Percentiles rank a stretch among this genome's conserved stretches.
These are phyloP conservation scores for Stellera chamaejasme DNA, from an alignment of 345 rosid species.

Conservation along the genomic window DNA sequence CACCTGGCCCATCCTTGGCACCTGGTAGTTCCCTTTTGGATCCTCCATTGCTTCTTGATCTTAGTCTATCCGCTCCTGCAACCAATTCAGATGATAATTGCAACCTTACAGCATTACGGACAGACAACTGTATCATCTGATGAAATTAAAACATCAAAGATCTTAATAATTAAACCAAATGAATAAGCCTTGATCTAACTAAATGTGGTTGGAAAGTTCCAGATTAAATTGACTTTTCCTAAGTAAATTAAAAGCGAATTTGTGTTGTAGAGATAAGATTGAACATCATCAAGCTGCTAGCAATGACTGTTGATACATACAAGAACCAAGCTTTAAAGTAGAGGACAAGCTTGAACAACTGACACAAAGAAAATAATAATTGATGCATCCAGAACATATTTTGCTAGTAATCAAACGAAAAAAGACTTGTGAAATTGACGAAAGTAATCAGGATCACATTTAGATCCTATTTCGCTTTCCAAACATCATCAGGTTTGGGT, in stretches of 20 bases:
- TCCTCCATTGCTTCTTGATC: constrained; percentile 56
- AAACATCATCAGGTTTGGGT: constrained; percentile 15
- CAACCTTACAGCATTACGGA: constrained; percentile 5
- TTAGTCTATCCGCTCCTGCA: constrained; percentile 71
- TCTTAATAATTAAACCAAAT: no score
- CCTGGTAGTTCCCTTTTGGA: constrained; percentile 49
- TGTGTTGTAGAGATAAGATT: neutral
- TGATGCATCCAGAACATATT: no score
- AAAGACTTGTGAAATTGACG: constrained; percentile 16
- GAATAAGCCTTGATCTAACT: neutral
- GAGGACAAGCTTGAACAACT: no score
- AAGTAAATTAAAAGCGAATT: neutral
- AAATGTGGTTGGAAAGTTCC: neutral
- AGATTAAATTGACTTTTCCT: neutral
- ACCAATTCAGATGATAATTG: constrained; percentile 13
- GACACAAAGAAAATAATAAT: no score
- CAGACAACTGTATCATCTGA: neutral
- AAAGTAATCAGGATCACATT: constrained; percentile 22
- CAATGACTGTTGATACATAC: neutral
- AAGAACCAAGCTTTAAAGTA: neutral
- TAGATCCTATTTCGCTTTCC: constrained; percentile 20
- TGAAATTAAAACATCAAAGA: constrained; percentile 4
- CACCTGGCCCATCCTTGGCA: constrained; percentile 50
- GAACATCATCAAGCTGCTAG: neutral
- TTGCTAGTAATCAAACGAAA: no score